phyloP scores from a whole-genome alignment of 768 basidiomycete genomes.

The Clavaria fumosa region DNA sequence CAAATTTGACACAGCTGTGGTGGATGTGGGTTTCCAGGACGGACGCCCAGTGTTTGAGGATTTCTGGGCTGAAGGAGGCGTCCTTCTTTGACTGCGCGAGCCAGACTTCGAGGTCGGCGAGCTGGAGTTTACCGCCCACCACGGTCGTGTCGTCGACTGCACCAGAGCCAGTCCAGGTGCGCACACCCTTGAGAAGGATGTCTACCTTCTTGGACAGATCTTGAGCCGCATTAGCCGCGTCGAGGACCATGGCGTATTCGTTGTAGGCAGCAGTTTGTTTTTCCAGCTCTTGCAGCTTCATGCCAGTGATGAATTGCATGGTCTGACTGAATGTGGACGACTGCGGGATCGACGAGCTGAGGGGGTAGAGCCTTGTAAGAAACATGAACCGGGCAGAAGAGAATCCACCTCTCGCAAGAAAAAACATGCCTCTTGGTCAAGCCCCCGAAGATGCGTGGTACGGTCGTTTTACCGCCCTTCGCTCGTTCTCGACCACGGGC shows the following conservation, averaged over 20 bases:
- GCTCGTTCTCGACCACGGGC: too few relatives aligned
- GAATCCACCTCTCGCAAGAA: too few relatives aligned
- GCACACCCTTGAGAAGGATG: conserved; percentile 19
- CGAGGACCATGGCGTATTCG: conserved; percentile 20
- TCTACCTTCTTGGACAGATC: conserved; percentile 19
- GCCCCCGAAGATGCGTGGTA: too few relatives aligned
- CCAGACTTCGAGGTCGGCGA: conserved; percentile 23
- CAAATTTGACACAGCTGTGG: conserved; percentile 23
- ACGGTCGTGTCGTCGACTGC: conserved; percentile 7
- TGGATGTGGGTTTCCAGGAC: conserved; percentile 25
- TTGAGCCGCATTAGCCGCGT: conserved; percentile 14
- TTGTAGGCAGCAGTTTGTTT: conserved; percentile 24
- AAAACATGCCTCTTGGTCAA: too few relatives aligned
- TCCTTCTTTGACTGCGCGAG: conserved; percentile 26
- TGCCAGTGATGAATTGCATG: conserved; percentile 27
- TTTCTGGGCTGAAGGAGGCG: conserved; percentile 23
- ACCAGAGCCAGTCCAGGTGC: conserved; percentile 23
- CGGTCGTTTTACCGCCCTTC: too few relatives aligned
- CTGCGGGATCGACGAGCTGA: too few relatives aligned
- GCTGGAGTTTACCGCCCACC: conserved; percentile 14
- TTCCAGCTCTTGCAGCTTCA: conserved; percentile 29
- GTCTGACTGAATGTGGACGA: conserved; percentile 21
- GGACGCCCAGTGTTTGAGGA: conserved; percentile 23
- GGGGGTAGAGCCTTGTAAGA: too few relatives aligned
- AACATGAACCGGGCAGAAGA: too few relatives aligned